Evolutionary conservation across 495 filamentous ascomycete species (phyloP).

Genomic region (Hypoxylon crocopeplum): DNA sequence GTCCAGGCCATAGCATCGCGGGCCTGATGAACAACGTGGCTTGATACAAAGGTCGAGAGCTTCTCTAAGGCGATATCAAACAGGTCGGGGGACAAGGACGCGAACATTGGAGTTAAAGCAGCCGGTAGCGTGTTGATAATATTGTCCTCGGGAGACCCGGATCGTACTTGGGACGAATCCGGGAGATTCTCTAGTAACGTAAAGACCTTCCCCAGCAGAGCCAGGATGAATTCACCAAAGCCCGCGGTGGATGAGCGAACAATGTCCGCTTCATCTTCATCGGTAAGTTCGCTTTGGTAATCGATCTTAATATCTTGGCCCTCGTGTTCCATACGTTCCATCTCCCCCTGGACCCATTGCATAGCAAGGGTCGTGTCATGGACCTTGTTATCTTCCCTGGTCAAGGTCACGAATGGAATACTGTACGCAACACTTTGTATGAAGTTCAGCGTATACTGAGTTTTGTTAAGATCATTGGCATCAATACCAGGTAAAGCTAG

Average conservation of each 20-base stretch:
- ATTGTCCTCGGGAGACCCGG: conserved; percentile 93
- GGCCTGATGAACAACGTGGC: conserved; percentile 96
- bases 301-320: conserved; percentile 83
- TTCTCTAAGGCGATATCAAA: conserved; percentile 92
- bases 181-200: conserved; percentile 94
- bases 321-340: conserved; percentile 90
- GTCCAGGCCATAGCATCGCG: conserved; percentile 99
- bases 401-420: conserved; percentile 87
- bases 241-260: conserved; percentile 95
- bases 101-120: conserved; percentile 87
- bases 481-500: conserved; percentile 95
- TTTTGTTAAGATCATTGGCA: conserved; percentile 97
- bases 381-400: conserved; percentile 69
- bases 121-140: conserved; percentile 96
- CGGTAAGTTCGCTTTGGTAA: conserved; percentile 81
- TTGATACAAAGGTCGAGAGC: conserved; percentile 88
- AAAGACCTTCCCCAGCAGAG: conserved; percentile 92
- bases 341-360: conserved; percentile 91
- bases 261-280: conserved; percentile 87
- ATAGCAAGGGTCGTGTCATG: conserved; percentile 82
- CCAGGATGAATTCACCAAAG: conserved; percentile 88
- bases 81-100: conserved; percentile 88
- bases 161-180: conserved; percentile 83
- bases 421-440: conserved; percentile 95
- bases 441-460: conserved; percentile 89